Evolutionary conservation across 1,284 basidiomycete species (phyloP), one percentile per base, ranked within the genome.

Genomic region (Apiotrichum laibachii): DNA sequence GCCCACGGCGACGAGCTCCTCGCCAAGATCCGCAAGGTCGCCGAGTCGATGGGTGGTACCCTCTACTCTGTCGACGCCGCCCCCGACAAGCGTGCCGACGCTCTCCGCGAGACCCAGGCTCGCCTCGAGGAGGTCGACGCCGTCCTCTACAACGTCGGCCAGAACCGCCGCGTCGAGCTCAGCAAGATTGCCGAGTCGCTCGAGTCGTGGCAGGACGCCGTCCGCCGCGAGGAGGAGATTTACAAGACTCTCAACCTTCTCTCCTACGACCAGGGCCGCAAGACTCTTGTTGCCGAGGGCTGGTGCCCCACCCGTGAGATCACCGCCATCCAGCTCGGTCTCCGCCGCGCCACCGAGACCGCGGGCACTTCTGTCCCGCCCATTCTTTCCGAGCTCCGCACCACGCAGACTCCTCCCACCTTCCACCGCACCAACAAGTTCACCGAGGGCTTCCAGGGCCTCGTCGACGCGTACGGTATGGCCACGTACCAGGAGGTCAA

Each of bases 401-500:
- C 94, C 33, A 86, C 83, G 77, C 92, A 92, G 81, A 90, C 87
- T 13, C 96, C 96, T 12, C 96, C 96, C 1, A 99, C 96, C 2
- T 99, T 90, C 83, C 87, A 92, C 70, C 87, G 92, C 53, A 95
- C 90, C 53, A 95, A 95, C 82, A 94, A 91, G 79, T 96, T 99
- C 74, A 99, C 96, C 6, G 90, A 92, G 75, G 95, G 89, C 18
- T 98, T 95, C 85, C 96, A 99, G 81, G 86, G 89, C 40, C 94
- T 99, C 77, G 96, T 99, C 85, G 95, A 99, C 79, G 89, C 89
- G 56, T 99, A 99, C 75, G 96, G 95, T 72, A 86, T 92, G 55
- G 91, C 93, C 13, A 87, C 86, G 2, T 99, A 99, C 78, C 90
- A 97, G 77, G 96, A 99, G 80, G 88, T 94, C 77, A 99, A 99